Conservation (phyloP, 371 early-diverging fungal species). For the Fennellomyces sp. region DNA sequence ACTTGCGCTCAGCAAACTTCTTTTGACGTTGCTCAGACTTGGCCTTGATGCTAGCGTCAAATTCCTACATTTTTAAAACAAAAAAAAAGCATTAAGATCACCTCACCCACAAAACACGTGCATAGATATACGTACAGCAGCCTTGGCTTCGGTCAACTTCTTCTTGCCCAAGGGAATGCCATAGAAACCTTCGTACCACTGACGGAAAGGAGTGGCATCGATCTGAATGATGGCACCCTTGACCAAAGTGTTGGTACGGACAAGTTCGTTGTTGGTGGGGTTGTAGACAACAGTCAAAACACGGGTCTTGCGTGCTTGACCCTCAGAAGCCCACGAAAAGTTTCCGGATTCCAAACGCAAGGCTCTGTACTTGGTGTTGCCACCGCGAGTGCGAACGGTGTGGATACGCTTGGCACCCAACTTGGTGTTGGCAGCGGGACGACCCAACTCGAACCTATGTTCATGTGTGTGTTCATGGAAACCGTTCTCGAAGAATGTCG, state of each 20-base stretch:
- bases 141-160: conserved; percentile 67
- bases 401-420: conserved; percentile 95
- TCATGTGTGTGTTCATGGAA: too few species aligned
- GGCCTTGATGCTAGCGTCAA: conserved; percentile 73
- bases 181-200: conserved; percentile 98
- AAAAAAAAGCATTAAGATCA: not conserved
- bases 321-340: conserved; percentile 98
- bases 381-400: conserved; percentile 94
- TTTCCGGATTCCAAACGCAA: conserved; percentile 97
- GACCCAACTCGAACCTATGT: conserved; percentile 97
- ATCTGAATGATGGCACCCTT: conserved; percentile 99
- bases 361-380: conserved; percentile 99
- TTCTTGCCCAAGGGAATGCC: conserved; percentile 89
- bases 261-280: conserved; percentile 99
- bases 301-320: conserved; percentile 94
- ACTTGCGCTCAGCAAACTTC: conserved; percentile 88
- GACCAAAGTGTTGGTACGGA: conserved; percentile 99
- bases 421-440: conserved; percentile 98
- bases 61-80: too few species aligned
- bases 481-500: too few species aligned
- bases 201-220: conserved; percentile 98
- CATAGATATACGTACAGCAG: too few species aligned
- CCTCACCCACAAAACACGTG: conserved; percentile 44
- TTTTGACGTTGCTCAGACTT: conserved; percentile 91
- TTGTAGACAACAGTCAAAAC: conserved; percentile 99